Conservation (phyloP, 169 alveolate genomes). For the Eimeria praecox region DNA sequence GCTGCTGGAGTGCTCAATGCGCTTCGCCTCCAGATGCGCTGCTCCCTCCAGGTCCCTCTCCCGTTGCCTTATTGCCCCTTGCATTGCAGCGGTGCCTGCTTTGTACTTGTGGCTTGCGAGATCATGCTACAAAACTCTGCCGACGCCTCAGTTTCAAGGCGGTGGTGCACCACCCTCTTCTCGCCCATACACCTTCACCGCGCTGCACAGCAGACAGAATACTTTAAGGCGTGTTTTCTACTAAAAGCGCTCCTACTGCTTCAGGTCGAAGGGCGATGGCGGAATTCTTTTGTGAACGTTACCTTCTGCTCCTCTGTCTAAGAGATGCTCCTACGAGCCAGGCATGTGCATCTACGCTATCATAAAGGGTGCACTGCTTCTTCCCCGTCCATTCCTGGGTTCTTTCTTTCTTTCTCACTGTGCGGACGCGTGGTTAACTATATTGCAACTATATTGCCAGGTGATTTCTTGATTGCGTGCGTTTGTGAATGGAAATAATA, state of each 20-base stretch:
- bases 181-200: background rate
- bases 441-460: background rate
- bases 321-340: background rate
- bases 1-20: background rate
- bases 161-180: background rate
- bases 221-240: background rate
- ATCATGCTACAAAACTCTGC: background rate
- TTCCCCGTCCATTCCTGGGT: background rate
- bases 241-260: too few relatives aligned
- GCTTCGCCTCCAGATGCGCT: background rate
- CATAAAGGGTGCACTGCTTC: background rate
- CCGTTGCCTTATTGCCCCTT: background rate
- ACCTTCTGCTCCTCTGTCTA: background rate
- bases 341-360: background rate
- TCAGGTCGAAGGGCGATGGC: background rate
- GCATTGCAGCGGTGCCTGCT: background rate
- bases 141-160: background rate
- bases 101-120: background rate
- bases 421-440: background rate
- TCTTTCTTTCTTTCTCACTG: background rate
- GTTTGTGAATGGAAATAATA: background rate
- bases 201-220: background rate
- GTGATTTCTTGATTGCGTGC: background rate
- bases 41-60: background rate
- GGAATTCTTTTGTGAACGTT: background rate